phyloP scores from a whole-genome alignment of 441 rosid species.

The Dalechampia spathulata region DNA sequence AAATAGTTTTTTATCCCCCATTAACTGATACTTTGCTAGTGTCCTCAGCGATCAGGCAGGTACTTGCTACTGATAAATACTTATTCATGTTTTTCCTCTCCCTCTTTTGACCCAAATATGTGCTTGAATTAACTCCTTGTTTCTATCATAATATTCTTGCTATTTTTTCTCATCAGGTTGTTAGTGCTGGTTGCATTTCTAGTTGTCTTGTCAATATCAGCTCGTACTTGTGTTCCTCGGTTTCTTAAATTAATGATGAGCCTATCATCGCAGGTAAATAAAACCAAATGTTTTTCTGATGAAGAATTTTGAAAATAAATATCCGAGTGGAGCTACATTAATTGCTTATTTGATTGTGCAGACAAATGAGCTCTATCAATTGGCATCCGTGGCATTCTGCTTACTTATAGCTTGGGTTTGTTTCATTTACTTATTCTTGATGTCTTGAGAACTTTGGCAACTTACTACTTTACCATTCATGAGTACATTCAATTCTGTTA shows the following conservation, averaged over 20 bases:
- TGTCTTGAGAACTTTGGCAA: background rate
- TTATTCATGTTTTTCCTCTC: background rate
- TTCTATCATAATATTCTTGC: background rate
- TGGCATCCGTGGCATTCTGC: constrained; percentile 92
- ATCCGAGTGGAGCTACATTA: constrained; percentile 6
- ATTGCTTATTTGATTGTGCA: constrained; percentile 33
- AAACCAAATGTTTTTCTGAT: background rate
- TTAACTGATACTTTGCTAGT: background rate
- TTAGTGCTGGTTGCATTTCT: constrained; percentile 69
- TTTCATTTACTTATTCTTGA: constrained; percentile 1
- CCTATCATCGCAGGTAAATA: constrained; percentile 72
- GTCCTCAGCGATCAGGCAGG: background rate
- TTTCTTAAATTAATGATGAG: constrained; percentile 92
- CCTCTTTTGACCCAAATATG: background rate
- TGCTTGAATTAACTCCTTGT: background rate
- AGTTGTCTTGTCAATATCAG: constrained; percentile 59
- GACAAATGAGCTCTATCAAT: constrained; percentile 96
- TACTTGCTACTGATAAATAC: background rate
- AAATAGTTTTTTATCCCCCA: background rate
- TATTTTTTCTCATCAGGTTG: constrained; percentile 44
- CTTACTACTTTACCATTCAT: background rate
- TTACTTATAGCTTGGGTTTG: constrained; percentile 65
- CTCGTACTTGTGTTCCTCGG: constrained; percentile 86
- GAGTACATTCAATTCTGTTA: background rate
- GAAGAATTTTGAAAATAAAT: background rate